A percentile compares a stretch with the other conserved stretches of the same genome.
These are phyloP conservation scores for Coemansia sp. DNA, from an alignment of 192 early-diverging fungal genomes.

Conservation along the genomic window DNA sequence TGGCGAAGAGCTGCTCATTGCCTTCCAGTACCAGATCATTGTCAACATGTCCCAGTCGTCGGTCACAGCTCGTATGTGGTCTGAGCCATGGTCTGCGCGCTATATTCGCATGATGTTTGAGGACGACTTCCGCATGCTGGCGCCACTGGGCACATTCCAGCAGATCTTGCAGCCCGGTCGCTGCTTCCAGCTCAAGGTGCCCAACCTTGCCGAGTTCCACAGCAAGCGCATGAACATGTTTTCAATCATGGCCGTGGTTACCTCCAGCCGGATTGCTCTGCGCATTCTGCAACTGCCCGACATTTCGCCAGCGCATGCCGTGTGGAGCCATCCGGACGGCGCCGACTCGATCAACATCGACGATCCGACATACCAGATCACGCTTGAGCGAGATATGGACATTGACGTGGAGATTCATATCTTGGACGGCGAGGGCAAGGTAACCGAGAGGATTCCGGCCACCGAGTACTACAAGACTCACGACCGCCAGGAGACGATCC, in stretches of 20 bases:
- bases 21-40: slow-evolving; percentile 56
- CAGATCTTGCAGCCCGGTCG: slow-evolving; percentile 58
- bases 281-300: slow-evolving; percentile 51
- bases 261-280: slow-evolving; percentile 46
- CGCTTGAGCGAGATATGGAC: slow-evolving; percentile 36
- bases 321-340: slow-evolving; percentile 42
- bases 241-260: slow-evolving; percentile 55
- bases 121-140: slow-evolving; percentile 51
- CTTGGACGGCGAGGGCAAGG: slow-evolving; percentile 35
- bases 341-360: slow-evolving; percentile 44
- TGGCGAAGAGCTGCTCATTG: slow-evolving; percentile 44
- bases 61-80: slow-evolving; percentile 53
- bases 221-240: slow-evolving; percentile 60
- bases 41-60: slow-evolving; percentile 57
- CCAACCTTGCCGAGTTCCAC: slow-evolving; percentile 56
- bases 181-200: slow-evolving; percentile 59
- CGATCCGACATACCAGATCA: slow-evolving; percentile 42
- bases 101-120: slow-evolving; percentile 52
- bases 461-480: slow-evolving; percentile 55
- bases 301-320: slow-evolving; percentile 37
- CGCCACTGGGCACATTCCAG: slow-evolving; percentile 56
- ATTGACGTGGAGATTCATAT: slow-evolving; percentile 35
- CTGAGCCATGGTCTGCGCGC: slow-evolving; percentile 54
- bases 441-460: slow-evolving; percentile 17
- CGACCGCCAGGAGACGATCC: slow-evolving; percentile 32